Conservation (phyloP, 2,329 filamentous ascomycete species). For the Chrysoporthe deuterocubensis region DNA sequence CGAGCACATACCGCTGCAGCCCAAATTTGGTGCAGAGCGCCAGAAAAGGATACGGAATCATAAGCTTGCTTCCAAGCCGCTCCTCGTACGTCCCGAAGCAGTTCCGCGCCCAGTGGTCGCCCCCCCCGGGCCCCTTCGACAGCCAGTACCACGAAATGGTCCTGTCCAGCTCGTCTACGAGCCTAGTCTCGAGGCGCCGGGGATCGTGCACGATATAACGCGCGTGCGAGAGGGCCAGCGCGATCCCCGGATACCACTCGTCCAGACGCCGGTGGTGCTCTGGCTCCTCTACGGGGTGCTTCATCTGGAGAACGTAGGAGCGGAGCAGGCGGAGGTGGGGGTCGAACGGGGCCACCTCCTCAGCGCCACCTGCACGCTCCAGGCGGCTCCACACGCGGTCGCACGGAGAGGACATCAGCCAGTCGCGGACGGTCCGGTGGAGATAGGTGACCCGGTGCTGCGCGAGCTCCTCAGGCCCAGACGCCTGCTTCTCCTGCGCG, state of each 20-base stretch:
- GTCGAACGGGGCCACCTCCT: constrained; percentile 33
- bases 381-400: constrained; percentile 33
- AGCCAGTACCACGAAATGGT: constrained; percentile 40
- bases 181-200: constrained; percentile 21
- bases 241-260: constrained; percentile 45
- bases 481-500: constrained; percentile 7
- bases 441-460: constrained; percentile 39
- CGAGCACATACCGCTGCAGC: constrained; percentile 35
- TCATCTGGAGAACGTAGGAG: constrained; percentile 41
- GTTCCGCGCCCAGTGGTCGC: constrained; percentile 41
- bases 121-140: constrained; percentile 30
- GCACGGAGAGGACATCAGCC: constrained; percentile 33
- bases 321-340: constrained; percentile 39
- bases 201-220: constrained; percentile 35
- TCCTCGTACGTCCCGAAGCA: constrained; percentile 33
- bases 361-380: neutral
- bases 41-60: constrained; percentile 35
- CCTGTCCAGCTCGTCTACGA: constrained; percentile 37
- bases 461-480: constrained; percentile 8
- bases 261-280: constrained; percentile 44
- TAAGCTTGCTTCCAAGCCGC: constrained; percentile 13
- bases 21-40: constrained; percentile 41
- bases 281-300: constrained; percentile 38
- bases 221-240: constrained; percentile 43
- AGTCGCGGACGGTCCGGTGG: constrained; percentile 42